Evolutionary conservation across 2,329 filamentous ascomycete species (phyloP), one percentile per base, ranked within the genome.

Genomic region (Ascosphaera acerosa): DNA sequence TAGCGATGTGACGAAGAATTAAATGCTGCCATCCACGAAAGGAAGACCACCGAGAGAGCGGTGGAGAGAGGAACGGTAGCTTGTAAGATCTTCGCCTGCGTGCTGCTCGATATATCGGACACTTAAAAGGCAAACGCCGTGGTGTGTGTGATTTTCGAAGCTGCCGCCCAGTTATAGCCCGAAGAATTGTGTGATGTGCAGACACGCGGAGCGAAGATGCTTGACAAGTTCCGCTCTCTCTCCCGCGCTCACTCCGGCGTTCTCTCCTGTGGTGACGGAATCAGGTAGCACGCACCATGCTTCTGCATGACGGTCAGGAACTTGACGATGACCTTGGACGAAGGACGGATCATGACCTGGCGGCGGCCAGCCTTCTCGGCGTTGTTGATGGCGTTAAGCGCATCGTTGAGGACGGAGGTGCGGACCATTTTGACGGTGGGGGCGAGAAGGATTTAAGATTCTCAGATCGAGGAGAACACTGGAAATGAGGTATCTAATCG

Each of bases 151-250:
- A 45, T 46, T 52, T 56, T 67, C 69, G 70, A 74, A 73, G 84
- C 73, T 70, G 70, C 80, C 73, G 75, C 78, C 84, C 91, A 97
- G 87, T 94, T 94, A 94, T 94, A 92, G 76, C 75, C 82, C 84
- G 87, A 87, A 72, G 50, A 46, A 43, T 43, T 39, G 34, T n/a
- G n/a, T 29, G n/a, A n/a, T n/a, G n/a, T n/a, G n/a, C n/a, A n/a
- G n/a, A n/a, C n/a, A n/a, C n/a, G n/a, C n/a, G n/a, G n/a, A n/a
- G n/a, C n/a, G n/a, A n/a, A n/a, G n/a, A n/a, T n/a, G n/a, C n/a
- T n/a, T n/a, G n/a, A n/a, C n/a, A n/a, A n/a, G n/a, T n/a, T n/a
- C n/a, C n/a, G 12, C 15, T 12, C 12, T 17, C 15, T 15, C n/a
- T n/a, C n/a, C n/a, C n/a, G n/a, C n/a, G n/a, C n/a, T n/a, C n/a